Base-by-base conservation (phyloP, 2,329 filamentous ascomycete species). In the Aureobasidium zeae region DNA sequence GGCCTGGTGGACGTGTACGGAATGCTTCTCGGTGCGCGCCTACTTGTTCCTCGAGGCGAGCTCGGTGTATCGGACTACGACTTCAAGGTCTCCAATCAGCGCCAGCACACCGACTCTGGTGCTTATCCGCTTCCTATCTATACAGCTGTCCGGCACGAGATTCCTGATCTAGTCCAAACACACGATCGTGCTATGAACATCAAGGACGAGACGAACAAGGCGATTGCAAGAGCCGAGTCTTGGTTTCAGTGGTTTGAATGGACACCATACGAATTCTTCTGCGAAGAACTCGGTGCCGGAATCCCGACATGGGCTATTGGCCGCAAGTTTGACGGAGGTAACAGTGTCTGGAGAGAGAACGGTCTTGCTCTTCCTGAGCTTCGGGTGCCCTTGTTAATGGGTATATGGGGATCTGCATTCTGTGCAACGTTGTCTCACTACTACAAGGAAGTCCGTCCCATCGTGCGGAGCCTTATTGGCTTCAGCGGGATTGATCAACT, bases 201-300 rank as follows among this genome's bases (percentile, higher is more conserved):
- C 2, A 66, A 70, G 48, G 67, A 63, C 26, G 66, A 70, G 46
- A 43, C 16, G 5, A 33, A 29, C 5, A 26, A 21, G 29, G 39
- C 39, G 11, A 20, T 33, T 5, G 69, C 72, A 3, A 64, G 63
- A 44, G 65, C 72, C 48, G 83, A 93, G 56, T 74, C 86, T 2
- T 96, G 88, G 85, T 98, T 96, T 55, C 89, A 98, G 55, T 96
- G 91, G 89, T 95, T 91, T 53, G 91, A 98, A 57, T 83, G 89
- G 55, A 93, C 86, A 0, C 89, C 89, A 0, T 95, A 93, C 57
- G 89, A 96, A 60, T 82, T 95, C 59, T 95, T 91, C 62, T 94
- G 87, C 53, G 89, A 96, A 62, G 89, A 95, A 57, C 80, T 94
- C 38, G 74, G 75, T 17, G 87, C 89, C 2, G 89, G 91, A 3